Evolutionary conservation across 2,329 filamentous ascomycete species (phyloP), one percentile per base, ranked within the genome.

Genomic region (Lachnum nothofagi): DNA sequence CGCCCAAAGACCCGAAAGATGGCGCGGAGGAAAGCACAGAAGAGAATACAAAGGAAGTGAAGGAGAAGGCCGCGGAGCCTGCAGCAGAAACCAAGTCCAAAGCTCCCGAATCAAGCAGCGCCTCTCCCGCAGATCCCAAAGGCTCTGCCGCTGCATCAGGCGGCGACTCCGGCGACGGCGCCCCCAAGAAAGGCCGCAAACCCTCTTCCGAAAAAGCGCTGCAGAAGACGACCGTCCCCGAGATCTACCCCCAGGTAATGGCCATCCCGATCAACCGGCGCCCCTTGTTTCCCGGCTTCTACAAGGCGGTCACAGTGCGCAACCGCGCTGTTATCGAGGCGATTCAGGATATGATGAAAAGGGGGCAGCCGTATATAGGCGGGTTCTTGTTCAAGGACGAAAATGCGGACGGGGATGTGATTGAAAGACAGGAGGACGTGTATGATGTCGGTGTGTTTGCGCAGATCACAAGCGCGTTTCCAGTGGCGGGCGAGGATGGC

Each of bases 351-450:
- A 93, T 95, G 78, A 88, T 97, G 67, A 95, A 95, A 76, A 80
- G 91, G 44, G 93, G 93, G 0, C 94, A 98, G 68, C 94, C 91
- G 20, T 98, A 98, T 63, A 89, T 98, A 34, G 93, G 93, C 54
- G 91, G 91, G 3, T 98, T 98, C 70, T 70, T 98, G 63, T 90
- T 97, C 74, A 97, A 97, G 70, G 91, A 98, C 64, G 91, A 96
- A 65, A 86, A 89, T 55, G 86, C 88, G 54, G 93, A 97, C 66
- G 88, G 89, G 64, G 94, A 98, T 68, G 81, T 94, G 42, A 97
- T 98, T 65, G 87, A 91, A 57, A 91, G 85, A 57, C 75, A 86
- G 23, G 86, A 91, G 53, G 93, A 98, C 62, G 91, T 98, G 24
- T 88, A 98, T 68, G 90, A 96, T 59, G 88, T 94, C 14, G 93